These are phyloP conservation scores for Fusarium avenaceum DNA, from an alignment of 2,329 filamentous ascomycete genomes.

Conservation along the genomic window DNA sequence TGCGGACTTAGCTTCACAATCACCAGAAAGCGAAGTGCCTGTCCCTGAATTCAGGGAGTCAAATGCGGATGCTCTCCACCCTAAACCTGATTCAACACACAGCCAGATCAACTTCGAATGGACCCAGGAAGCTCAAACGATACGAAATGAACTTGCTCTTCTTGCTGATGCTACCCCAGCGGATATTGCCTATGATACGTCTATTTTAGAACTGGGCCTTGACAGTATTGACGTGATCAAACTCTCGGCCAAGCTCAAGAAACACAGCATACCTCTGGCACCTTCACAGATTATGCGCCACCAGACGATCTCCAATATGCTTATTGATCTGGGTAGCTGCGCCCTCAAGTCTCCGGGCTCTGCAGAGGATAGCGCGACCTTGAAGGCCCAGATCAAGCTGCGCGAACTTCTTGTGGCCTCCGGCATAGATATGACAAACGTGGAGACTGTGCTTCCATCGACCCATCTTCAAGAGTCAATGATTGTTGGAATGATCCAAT, in stretches of 20 bases:
- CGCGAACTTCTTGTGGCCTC: constrained; percentile 54
- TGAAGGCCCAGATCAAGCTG: constrained; percentile 53
- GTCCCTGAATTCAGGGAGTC: not conserved
- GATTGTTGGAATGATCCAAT: constrained; percentile 83
- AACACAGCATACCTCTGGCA: constrained; percentile 69
- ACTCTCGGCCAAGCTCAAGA: constrained; percentile 78
- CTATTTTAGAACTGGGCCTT: constrained; percentile 84
- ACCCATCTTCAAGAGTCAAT: constrained; percentile 91
- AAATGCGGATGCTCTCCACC: not conserved
- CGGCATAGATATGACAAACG: constrained; percentile 53
- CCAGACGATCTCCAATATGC: constrained; percentile 75
- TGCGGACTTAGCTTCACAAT: constrained; percentile 22
- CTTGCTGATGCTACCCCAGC: constrained; percentile 68
- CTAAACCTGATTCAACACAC: constrained; percentile 52
- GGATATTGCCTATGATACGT: constrained; percentile 69
- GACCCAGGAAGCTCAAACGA: constrained; percentile 63
- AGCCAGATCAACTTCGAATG: constrained; percentile 65
- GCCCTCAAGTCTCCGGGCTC: not conserved
- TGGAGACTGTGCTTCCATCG: constrained; percentile 76
- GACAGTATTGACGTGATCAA: constrained; percentile 96
- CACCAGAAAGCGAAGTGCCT: constrained; percentile 27
- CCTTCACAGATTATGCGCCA: constrained; percentile 83
- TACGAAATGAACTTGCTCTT: constrained; percentile 73
- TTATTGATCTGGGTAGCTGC: constrained; percentile 21
- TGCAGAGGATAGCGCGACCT: constrained; percentile 15